Base-by-base conservation (phyloP, 805 yeast species). In the Torulaspora maleeae region DNA sequence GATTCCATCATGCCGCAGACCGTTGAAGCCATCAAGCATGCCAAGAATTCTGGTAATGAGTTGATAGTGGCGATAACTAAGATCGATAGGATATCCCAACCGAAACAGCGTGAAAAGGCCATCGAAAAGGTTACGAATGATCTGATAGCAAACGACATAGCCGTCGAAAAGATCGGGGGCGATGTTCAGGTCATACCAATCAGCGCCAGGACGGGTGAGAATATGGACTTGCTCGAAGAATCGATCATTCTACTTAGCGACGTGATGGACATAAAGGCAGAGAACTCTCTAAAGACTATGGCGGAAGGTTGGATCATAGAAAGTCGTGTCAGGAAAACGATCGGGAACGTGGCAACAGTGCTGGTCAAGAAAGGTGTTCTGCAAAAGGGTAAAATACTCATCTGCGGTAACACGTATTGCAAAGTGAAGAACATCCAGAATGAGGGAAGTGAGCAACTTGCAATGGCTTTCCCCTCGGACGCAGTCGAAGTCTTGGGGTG, bases 1-100 rank as follows among this genome's bases (percentile, higher is more conserved):
- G 99, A 93, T 67, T 86, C 96, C 0, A 95, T 93, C 17, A 93
- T 85, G 95, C 98, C 98, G 0, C 99, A 93, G 63, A 93, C 99
- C 0, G 74, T 82, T 33, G 99, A 93, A 64, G 98, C 98, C 2
- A 87, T 93, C 50, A 88, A 85, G 57, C 99, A 93, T 65, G 90
- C 95, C 3, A 83, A 83, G 52, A 78, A 79, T 40, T 63, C 66
- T 5, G 66, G 65, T 2, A 62, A 61, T 45, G 62, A 63, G 0
- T 71, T 90, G 51, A 82, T 93, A 44, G 95, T 93, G 9, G 99
- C 98, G 0, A 77, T 93, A 32, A 91, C 93, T 54, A 93, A 93
- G 64, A 84, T 95, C 55, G 99, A 91, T 61, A 83, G 82, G 56
- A 83, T 81, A 4, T 30, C 54, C 2, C 56, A 56, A 25, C 28